Evolutionary conservation across 805 yeast species (phyloP).

Genomic region (Wickerhamomyces chaumierensis): DNA sequence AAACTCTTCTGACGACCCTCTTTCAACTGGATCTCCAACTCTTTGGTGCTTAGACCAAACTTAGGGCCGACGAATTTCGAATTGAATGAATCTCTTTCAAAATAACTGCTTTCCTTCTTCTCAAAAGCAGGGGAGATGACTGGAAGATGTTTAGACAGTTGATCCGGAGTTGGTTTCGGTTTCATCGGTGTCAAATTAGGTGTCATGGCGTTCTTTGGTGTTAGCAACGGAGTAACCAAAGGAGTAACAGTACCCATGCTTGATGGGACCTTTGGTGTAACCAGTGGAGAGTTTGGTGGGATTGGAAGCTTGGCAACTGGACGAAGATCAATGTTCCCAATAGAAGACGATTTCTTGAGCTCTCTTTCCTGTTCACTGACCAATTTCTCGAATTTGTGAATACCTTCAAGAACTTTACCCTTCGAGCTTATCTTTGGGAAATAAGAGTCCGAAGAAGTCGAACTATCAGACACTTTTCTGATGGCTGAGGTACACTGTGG

Average conservation of each 20-base stretch:
- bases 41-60: conserved; percentile 18
- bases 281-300: neutral
- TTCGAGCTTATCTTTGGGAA: conserved; percentile 10
- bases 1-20: conserved; percentile 18
- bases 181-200: conserved; percentile 4
- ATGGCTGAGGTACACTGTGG: neutral
- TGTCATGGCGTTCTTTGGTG: conserved; percentile 1
- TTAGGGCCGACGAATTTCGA: conserved; percentile 2
- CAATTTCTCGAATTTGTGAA: conserved; percentile 21
- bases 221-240: conserved; percentile 1
- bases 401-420: conserved; percentile 19
- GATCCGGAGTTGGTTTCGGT: conserved; percentile 5
- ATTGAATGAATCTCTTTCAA: conserved; percentile 1
- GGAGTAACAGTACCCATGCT: neutral
- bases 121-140: conserved; percentile 4
- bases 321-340: neutral
- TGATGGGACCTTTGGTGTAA: neutral
- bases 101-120: conserved; percentile 2
- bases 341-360: conserved; percentile 6
- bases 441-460: conserved; percentile 1
- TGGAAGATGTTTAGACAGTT: conserved; percentile 1
- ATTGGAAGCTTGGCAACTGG: neutral
- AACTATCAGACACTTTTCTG: conserved; percentile 3
- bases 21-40: conserved; percentile 16
- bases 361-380: conserved; percentile 11